Evolutionary conservation across 495 filamentous ascomycete species (phyloP).

Genomic region (Pyrenopolyporus hunteri): DNA sequence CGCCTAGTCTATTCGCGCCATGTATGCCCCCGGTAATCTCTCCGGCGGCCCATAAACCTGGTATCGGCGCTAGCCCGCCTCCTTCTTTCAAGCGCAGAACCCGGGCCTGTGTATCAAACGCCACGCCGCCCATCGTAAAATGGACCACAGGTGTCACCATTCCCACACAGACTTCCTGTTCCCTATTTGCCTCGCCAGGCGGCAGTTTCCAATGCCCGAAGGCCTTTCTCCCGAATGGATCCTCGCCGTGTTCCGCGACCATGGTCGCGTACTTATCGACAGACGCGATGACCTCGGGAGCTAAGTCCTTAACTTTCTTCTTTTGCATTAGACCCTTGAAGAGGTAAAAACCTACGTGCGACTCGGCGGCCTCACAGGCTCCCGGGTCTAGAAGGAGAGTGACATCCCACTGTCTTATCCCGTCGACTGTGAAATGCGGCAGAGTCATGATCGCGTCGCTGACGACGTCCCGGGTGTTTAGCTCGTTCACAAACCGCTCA

Average conservation of each 20-base stretch:
- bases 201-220: constrained; percentile 63
- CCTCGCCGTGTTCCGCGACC: constrained; percentile 39
- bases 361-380: constrained; percentile 52
- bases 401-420: constrained; percentile 58
- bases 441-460: constrained; percentile 54
- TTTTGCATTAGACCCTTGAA: constrained; percentile 63
- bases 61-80: constrained; percentile 42
- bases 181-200: constrained; percentile 45
- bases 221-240: constrained; percentile 50
- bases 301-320: constrained; percentile 57
- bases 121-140: constrained; percentile 64
- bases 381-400: constrained; percentile 64
- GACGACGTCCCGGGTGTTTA: constrained; percentile 59
- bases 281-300: constrained; percentile 44
- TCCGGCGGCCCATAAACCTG: constrained; percentile 59
- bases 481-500: constrained; percentile 62
- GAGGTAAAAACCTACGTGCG: constrained; percentile 64
- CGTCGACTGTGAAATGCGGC: constrained; percentile 30
- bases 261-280: constrained; percentile 54
- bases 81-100: constrained; percentile 46
- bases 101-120: constrained; percentile 52
- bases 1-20: constrained; percentile 60
- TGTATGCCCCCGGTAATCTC: constrained; percentile 64
- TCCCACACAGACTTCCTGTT: constrained; percentile 60
- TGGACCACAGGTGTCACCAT: constrained; percentile 65